Evolutionary conservation across 1,139 yeast genomes (phyloP).

Genomic region (Diutina neorugosa): DNA sequence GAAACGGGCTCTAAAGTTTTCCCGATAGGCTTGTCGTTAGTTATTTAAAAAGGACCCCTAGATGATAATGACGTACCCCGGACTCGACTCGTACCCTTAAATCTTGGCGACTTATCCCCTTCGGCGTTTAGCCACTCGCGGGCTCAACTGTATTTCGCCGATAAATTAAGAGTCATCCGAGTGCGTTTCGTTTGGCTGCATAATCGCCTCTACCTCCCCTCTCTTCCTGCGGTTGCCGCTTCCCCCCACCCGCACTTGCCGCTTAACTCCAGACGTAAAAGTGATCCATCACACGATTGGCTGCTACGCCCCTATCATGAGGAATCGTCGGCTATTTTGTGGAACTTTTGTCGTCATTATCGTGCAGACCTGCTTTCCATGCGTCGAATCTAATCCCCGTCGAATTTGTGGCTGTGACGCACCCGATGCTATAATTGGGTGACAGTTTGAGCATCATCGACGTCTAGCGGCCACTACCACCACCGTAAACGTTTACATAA

Average conservation of each 20-base stretch:
- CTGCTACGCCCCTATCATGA: no score
- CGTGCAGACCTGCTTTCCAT: not conserved
- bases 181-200: not conserved
- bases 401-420: not conserved
- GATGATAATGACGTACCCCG: not conserved
- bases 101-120: not conserved
- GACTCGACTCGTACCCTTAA: not conserved
- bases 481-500: no score
- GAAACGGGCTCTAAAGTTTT: no score
- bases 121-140: not conserved
- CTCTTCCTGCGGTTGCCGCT: not conserved
- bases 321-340: no score
- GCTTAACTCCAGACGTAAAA: not conserved
- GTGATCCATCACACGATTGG: no score
- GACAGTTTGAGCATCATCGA: no score
- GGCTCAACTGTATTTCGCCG: not conserved
- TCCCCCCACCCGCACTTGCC: not conserved
- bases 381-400: not conserved
- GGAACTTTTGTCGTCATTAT: not conserved
- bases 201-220: not conserved
- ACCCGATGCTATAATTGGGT: not conserved
- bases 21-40: no score
- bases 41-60: not conserved
- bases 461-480: no score
- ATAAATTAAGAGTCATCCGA: not conserved